Evolutionary conservation across 768 basidiomycete species (phyloP).

Genomic region (Suillus discolor): DNA sequence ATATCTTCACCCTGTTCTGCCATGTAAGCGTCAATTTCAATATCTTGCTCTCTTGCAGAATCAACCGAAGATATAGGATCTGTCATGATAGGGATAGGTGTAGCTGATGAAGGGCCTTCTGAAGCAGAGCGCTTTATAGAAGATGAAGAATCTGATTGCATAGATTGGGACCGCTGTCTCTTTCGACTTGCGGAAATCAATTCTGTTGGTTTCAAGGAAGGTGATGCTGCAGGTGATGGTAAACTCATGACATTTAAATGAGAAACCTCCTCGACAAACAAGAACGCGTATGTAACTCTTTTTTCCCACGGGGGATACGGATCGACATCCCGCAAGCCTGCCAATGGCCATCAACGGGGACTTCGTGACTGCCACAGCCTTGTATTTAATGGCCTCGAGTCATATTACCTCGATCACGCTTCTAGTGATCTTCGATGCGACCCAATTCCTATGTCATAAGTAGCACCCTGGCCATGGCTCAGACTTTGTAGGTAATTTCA

Average conservation of each 20-base stretch:
- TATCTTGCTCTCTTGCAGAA: conserved; percentile 44
- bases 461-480: no score
- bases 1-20: conserved; percentile 52
- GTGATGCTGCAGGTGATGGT: conserved; percentile 44
- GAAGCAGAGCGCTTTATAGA: conserved; percentile 82
- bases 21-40: conserved; percentile 77
- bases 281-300: conserved; percentile 6
- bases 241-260: conserved; percentile 45
- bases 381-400: no score
- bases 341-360: no score
- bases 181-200: conserved; percentile 47
- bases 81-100: conserved; percentile 28
- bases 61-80: conserved; percentile 43
- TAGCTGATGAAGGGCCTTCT: conserved; percentile 56
- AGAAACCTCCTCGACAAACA: conserved; percentile 7
- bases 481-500: no score
- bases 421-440: no score
- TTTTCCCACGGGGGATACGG: conserved; percentile 2
- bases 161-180: conserved; percentile 74
- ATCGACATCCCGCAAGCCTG: not conserved
- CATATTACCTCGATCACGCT: no score
- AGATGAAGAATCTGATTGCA: conserved; percentile 73
- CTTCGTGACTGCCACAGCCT: no score
- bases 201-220: conserved; percentile 43
- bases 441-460: no score